Evolutionary conservation across 208 protist species (phyloP).

Genomic region (Leishmania turanica): DNA sequence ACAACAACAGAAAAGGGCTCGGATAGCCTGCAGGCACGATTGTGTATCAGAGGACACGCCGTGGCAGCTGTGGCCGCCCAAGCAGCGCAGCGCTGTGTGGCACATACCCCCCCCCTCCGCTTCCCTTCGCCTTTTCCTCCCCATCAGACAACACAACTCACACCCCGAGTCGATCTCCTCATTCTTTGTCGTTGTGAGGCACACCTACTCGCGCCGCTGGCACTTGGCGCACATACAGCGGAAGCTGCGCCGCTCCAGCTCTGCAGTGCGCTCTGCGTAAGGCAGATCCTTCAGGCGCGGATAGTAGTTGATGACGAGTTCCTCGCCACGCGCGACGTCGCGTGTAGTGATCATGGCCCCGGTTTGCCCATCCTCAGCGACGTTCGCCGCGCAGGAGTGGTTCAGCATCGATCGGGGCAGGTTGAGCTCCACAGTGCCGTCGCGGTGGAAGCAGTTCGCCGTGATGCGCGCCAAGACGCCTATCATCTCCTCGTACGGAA

Average conservation of each 20-base stretch:
- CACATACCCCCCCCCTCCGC: neutral
- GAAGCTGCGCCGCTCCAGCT: slow-evolving; percentile 58
- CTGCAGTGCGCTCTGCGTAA: slow-evolving; percentile 52
- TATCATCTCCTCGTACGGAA: slow-evolving; percentile 85
- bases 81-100: neutral
- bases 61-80: neutral
- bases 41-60: neutral
- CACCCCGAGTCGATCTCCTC: neutral
- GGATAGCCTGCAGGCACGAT: neutral
- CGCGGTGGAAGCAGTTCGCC: slow-evolving; percentile 75
- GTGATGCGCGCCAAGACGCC: slow-evolving; percentile 67
- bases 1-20: neutral
- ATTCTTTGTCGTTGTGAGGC: neutral
- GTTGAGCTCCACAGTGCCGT: slow-evolving; percentile 61
- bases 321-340: slow-evolving; percentile 52
- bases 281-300: slow-evolving; percentile 65
- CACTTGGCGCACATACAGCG: slow-evolving; percentile 64
- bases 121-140: neutral
- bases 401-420: slow-evolving; percentile 81
- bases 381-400: slow-evolving; percentile 84
- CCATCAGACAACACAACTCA: neutral
- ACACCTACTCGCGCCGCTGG: slow-evolving; percentile 21
- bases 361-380: slow-evolving; percentile 53
- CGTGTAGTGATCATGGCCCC: slow-evolving; percentile 55
- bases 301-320: slow-evolving; percentile 82